phyloP scores from a whole-genome alignment of 2,329 filamentous ascomycete genomes.

The Nigrospora osmanthi region DNA sequence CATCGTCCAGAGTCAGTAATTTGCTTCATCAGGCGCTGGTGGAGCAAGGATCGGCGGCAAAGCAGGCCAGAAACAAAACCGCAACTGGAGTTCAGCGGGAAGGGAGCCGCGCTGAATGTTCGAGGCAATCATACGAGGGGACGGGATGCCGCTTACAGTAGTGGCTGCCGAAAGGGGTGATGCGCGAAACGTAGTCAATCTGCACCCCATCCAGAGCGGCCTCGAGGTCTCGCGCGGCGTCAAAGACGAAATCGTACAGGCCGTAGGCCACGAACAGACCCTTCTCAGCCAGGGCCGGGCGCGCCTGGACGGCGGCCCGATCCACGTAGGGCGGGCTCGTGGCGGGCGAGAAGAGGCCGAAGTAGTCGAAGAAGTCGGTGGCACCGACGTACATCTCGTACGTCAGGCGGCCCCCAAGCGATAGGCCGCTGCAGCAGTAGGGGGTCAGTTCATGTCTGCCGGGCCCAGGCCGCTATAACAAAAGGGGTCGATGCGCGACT shows the following conservation, averaged over 20 bases:
- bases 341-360: slow-evolving; percentile 19
- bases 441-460: too few relatives aligned
- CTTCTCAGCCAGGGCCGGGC: slow-evolving; percentile 10
- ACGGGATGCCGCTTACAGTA: slow-evolving; percentile 5
- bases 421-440: slow-evolving; percentile 7
- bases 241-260: slow-evolving; percentile 17
- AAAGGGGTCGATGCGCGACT: too few relatives aligned
- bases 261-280: slow-evolving; percentile 18
- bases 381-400: slow-evolving; percentile 23
- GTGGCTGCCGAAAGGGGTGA: slow-evolving; percentile 17
- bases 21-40: too few relatives aligned
- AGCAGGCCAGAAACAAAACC: too few relatives aligned
- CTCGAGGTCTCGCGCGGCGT: slow-evolving; percentile 12
- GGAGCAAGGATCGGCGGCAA: too few relatives aligned
- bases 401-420: slow-evolving; percentile 17
- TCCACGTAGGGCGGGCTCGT: slow-evolving; percentile 9
- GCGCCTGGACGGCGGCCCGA: slow-evolving; percentile 5
- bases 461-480: too few relatives aligned
- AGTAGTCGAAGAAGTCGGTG: slow-evolving; percentile 19
- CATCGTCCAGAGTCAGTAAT: too few relatives aligned
- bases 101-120: too few relatives aligned
- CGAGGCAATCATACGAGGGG: too few relatives aligned
- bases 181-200: slow-evolving; percentile 10
- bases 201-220: slow-evolving; percentile 9
- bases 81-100: too few relatives aligned